Percentiles rank a stretch among this genome's conserved stretches.
These are phyloP conservation scores for Favolaschia claudopus DNA, from an alignment of 768 basidiomycete genomes.

Conservation along the genomic window DNA sequence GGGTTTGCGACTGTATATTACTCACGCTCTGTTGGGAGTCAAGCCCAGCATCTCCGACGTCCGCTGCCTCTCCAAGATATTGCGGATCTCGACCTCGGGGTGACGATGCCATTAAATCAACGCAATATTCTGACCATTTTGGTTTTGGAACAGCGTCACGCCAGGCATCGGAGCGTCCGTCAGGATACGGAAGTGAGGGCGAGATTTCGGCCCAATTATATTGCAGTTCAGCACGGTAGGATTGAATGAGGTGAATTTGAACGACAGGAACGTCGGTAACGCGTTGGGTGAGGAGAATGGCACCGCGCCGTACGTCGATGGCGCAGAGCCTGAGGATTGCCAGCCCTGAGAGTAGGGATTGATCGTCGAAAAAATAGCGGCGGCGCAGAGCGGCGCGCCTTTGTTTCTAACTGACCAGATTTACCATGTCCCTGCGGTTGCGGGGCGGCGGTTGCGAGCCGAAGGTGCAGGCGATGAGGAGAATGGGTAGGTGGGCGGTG, in stretches of 20 bases:
- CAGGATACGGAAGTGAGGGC: slow-evolving; percentile 46
- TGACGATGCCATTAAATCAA: slow-evolving; percentile 49
- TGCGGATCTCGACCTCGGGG: slow-evolving; percentile 44
- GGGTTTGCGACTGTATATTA: too few species aligned
- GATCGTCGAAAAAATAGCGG: too few species aligned
- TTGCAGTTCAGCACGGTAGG: slow-evolving; percentile 44
- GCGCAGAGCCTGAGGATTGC: not conserved
- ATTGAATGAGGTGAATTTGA: slow-evolving; percentile 24
- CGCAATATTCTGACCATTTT: slow-evolving; percentile 43
- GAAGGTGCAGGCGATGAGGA: too few species aligned
- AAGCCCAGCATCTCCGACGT: slow-evolving; percentile 50
- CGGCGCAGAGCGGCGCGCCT: too few species aligned
- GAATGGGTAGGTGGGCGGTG: too few species aligned
- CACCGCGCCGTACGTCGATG: slow-evolving; percentile 26
- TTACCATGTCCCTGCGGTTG: too few species aligned
- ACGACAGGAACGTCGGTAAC: slow-evolving; percentile 19
- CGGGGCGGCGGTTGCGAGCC: too few species aligned
- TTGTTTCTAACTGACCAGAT: too few species aligned
- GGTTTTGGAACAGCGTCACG: slow-evolving; percentile 46
- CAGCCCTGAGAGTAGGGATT: slow-evolving; percentile 20
- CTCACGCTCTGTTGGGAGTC: slow-evolving; percentile 45
- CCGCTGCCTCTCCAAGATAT: slow-evolving; percentile 39
- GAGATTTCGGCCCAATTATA: slow-evolving; percentile 41
- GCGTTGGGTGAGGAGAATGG: slow-evolving; percentile 15
- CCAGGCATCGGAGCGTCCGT: slow-evolving; percentile 44